Evolutionary conservation across 768 basidiomycete genomes (phyloP).

Genomic region (Auricularia cornea): DNA sequence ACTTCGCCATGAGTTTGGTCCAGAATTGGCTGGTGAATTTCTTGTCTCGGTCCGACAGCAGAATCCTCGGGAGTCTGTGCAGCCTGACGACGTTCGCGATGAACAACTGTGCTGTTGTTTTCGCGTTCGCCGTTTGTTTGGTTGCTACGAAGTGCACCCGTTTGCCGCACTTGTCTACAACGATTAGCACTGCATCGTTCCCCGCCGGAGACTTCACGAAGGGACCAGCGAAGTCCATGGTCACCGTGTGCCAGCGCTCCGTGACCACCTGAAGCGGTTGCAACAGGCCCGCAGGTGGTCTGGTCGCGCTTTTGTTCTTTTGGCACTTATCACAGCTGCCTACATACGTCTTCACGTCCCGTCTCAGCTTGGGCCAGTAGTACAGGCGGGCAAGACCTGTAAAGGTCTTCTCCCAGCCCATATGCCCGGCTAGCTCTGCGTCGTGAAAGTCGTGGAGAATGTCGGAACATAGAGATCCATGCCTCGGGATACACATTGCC

Average conservation of each 20-base stretch:
- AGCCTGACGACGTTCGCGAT: neutral
- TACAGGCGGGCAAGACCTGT: slow-evolving; percentile 11
- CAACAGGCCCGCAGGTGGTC: slow-evolving; percentile 3
- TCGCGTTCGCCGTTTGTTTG: neutral
- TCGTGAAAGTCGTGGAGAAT: slow-evolving; percentile 17
- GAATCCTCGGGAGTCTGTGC: neutral
- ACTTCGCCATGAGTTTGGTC: neutral
- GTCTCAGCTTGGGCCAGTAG: slow-evolving; percentile 17
- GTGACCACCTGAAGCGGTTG: slow-evolving; percentile 5
- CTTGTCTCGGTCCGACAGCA: slow-evolving; percentile 2
- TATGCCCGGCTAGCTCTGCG: slow-evolving; percentile 10
- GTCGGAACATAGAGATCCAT: neutral
- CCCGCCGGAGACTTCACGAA: slow-evolving; percentile 13
- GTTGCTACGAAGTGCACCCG: slow-evolving; percentile 16
- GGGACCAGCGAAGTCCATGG: slow-evolving; percentile 19
- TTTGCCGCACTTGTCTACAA: slow-evolving; percentile 6
- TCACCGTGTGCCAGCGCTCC: slow-evolving; percentile 15
- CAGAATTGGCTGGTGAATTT: slow-evolving; percentile 1
- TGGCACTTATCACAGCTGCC: slow-evolving; percentile 18
- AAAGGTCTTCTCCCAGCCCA: slow-evolving; percentile 13
- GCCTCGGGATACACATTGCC: too few species aligned
- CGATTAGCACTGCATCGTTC: too few species aligned
- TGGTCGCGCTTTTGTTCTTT: slow-evolving; percentile 4
- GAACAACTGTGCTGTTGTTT: neutral
- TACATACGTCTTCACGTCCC: slow-evolving; percentile 20